A percentile compares a stretch with the other conserved stretches of the same genome.
phyloP scores from a whole-genome alignment of 2,329 filamentous ascomycete species.

The Sporothrix dimorphospora region DNA sequence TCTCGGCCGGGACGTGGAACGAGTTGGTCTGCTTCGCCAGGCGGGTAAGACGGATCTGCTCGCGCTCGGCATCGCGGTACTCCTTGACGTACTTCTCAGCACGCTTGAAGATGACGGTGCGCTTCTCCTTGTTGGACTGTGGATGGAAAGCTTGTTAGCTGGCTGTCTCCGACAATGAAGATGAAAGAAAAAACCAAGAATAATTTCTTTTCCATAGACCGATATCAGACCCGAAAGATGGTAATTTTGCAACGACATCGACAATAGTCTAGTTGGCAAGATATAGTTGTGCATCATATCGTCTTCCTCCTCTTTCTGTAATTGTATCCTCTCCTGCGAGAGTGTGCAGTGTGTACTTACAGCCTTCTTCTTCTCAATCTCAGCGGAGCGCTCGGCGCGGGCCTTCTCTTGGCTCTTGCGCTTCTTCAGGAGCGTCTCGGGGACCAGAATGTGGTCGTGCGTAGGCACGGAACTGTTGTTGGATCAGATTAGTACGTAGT shows the following conservation, averaged over 20 bases:
- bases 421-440: slow-evolving; percentile 99
- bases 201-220: slow-evolving; percentile 21
- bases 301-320: slow-evolving; percentile 46
- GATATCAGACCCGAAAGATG: slow-evolving; percentile 99
- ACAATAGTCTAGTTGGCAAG: slow-evolving; percentile 88
- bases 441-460: slow-evolving; percentile 93
- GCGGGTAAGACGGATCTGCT: slow-evolving; percentile 93
- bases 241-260: slow-evolving; percentile 98
- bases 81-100: slow-evolving; percentile 99
- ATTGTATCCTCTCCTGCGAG: neutral
- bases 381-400: slow-evolving; percentile 81
- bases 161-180: neutral
- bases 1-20: slow-evolving; percentile 92
- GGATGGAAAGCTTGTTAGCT: slow-evolving; percentile 35
- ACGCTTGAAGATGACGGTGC: slow-evolving; percentile 98
- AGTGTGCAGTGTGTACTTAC: slow-evolving; percentile 54
- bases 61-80: slow-evolving; percentile 97
- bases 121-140: slow-evolving; percentile 98
- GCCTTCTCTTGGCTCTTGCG: slow-evolving; percentile 99
- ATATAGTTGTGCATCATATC: slow-evolving; percentile 83
- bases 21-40: slow-evolving; percentile 88
- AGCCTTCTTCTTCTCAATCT: slow-evolving; percentile 85
- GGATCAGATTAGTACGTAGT: slow-evolving; percentile 78
- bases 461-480: slow-evolving; percentile 84
- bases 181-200: neutral